Evolutionary conservation across 768 basidiomycete genomes (phyloP).

Genomic region (Pleurotus pulmonarius): DNA sequence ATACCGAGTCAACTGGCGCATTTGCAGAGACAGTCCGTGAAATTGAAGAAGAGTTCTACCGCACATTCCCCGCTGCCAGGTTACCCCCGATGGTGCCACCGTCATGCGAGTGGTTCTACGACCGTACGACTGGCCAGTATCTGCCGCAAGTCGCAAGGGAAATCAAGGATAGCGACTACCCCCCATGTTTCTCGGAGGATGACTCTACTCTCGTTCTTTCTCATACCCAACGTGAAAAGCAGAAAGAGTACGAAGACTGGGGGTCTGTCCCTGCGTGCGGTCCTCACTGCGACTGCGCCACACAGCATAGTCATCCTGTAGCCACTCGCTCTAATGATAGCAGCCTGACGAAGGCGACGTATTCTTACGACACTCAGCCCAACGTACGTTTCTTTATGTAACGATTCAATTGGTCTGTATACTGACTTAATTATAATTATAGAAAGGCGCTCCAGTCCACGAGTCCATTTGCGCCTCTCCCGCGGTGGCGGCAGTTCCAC

Average conservation of each 20-base stretch:
- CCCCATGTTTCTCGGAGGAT: not conserved
- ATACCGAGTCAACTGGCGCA: not conserved
- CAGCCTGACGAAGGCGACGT: not conserved
- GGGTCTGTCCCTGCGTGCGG: no score
- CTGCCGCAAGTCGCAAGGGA: not conserved
- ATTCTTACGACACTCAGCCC: not conserved
- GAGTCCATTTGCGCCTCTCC: not conserved
- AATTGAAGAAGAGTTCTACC: slow-evolving; percentile 2
- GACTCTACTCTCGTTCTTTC: no score
- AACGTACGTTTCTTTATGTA: slow-evolving; percentile 3
- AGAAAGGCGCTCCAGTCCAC: not conserved
- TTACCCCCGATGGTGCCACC: not conserved
- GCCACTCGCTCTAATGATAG: not conserved
- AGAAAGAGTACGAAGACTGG: no score
- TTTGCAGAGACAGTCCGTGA: slow-evolving; percentile 2
- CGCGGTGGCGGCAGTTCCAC: not conserved
- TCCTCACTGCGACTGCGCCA: not conserved
- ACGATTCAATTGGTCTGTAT: not conserved
- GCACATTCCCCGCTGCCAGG: slow-evolving; percentile 1
- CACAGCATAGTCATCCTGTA: not conserved
- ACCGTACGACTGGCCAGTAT: not conserved
- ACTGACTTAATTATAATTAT: no score
- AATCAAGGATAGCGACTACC: not conserved
- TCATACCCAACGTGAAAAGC: no score
- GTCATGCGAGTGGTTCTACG: not conserved